A percentile compares a stretch with the other conserved stretches of the same genome.
Conservation (phyloP, 2,329 filamentous ascomycete species). For the Blastomyces silverae region DNA sequence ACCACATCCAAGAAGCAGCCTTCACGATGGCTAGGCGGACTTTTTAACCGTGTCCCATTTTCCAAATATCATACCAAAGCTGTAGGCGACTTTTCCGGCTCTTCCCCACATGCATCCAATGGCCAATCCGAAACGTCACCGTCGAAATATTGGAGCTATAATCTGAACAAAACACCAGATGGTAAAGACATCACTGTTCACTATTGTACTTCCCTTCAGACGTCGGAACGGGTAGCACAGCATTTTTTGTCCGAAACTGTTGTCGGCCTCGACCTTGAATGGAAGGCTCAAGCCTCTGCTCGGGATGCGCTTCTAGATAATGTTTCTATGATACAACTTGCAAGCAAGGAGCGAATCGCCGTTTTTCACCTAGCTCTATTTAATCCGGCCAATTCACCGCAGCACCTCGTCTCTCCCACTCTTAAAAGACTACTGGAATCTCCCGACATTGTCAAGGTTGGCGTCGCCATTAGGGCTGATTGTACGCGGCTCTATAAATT, state of each 20-base stretch:
- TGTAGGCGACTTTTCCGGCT: neutral
- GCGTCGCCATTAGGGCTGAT: constrained; percentile 68
- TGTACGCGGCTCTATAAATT: constrained; percentile 60
- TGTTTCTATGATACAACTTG: constrained; percentile 76
- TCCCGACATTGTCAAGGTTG: constrained; percentile 61
- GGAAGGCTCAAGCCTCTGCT: constrained; percentile 53
- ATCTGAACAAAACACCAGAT: constrained; percentile 42
- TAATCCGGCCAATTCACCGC: constrained; percentile 34
- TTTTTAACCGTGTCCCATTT: neutral
- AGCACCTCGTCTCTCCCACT: constrained; percentile 61
- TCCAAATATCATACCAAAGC: constrained; percentile 9
- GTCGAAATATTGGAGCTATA: constrained; percentile 11
- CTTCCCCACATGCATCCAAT: neutral
- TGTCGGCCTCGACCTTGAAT: constrained; percentile 88
- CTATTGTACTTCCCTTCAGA: constrained; percentile 64
- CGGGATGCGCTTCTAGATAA: constrained; percentile 55
- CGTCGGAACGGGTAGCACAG: constrained; percentile 59
- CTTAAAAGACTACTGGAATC: constrained; percentile 68
- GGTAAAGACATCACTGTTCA: constrained; percentile 59
- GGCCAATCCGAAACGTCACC: neutral
- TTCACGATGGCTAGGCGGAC: neutral
- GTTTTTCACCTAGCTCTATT: constrained; percentile 74
- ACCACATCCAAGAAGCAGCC: neutral
- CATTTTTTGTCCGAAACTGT: constrained; percentile 63
- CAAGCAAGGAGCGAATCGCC: constrained; percentile 66